Conservation (phyloP, 176 grass and related monocot species). For the Leersia perrieri region DNA sequence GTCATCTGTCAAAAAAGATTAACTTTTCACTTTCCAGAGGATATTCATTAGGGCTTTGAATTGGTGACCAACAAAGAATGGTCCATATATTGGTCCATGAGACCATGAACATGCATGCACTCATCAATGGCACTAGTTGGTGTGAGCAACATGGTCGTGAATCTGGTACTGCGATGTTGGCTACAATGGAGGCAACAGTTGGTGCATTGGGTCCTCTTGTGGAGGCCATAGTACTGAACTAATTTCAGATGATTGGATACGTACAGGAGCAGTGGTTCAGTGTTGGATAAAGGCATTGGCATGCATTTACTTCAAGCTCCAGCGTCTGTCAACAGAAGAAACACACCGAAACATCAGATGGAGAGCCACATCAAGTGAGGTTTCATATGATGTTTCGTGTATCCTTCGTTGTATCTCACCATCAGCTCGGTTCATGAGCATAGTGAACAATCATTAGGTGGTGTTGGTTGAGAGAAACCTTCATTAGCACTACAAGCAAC, state of each 20-base stretch:
- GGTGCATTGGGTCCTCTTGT: slow-evolving; percentile 13
- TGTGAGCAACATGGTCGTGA: slow-evolving; percentile 9
- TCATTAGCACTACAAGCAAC: background rate
- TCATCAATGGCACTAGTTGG: slow-evolving; percentile 15
- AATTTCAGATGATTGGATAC: slow-evolving; percentile 7
- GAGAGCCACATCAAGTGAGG: slow-evolving; percentile 1
- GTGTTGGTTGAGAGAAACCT: background rate
- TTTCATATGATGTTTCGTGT: slow-evolving; percentile 24
- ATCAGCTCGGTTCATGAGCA: background rate
- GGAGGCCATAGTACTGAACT: background rate
- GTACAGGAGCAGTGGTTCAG: background rate
- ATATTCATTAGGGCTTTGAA: background rate
- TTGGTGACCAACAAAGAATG: background rate
- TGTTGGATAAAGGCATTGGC: background rate
- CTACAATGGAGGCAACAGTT: slow-evolving; percentile 16
- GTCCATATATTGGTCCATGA: background rate
- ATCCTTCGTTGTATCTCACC: slow-evolving; percentile 31
- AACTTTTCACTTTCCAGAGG: background rate
- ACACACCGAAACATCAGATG: slow-evolving; percentile 14
- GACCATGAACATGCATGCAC: background rate
- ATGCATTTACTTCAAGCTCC: background rate
- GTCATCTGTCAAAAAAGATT: background rate
- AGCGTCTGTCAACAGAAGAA: background rate
- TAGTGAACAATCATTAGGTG: background rate
- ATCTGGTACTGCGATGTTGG: slow-evolving; percentile 22